These are phyloP conservation scores for Kazachstania martiniae DNA, from an alignment of 805 yeast species.

Conservation along the genomic window DNA sequence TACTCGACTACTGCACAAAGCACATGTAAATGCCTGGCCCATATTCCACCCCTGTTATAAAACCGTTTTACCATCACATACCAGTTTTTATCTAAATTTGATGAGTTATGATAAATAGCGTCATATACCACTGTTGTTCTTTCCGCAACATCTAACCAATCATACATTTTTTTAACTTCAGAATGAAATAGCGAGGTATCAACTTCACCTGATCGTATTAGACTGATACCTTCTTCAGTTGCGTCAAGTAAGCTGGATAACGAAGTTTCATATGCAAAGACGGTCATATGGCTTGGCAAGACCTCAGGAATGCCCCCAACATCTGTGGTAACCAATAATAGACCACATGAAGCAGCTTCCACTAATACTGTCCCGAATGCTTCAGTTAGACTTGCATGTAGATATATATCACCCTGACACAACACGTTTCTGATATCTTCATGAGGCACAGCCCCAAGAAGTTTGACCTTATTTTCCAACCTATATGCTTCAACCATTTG, in stretches of 20 bases:
- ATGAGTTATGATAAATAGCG: conserved; percentile 29
- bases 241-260: conserved; percentile 72
- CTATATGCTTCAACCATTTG: conserved; percentile 87
- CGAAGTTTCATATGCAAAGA: conserved; percentile 71
- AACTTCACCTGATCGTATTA: conserved; percentile 44
- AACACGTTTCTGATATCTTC: conserved; percentile 88
- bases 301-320: conserved; percentile 99
- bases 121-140: conserved; percentile 79
- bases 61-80: conserved; percentile 50
- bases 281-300: conserved; percentile 84
- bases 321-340: conserved; percentile 84
- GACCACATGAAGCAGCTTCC: conserved; percentile 95
- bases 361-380: conserved; percentile 96
- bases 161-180: conserved; percentile 72
- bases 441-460: conserved; percentile 81
- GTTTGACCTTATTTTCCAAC: conserved; percentile 75
- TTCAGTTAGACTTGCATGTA: conserved; percentile 90
- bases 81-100: conserved; percentile 40
- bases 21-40: conserved; percentile 80
- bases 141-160: conserved; percentile 81
- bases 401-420: conserved; percentile 86
- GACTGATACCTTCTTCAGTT: conserved; percentile 55
- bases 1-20: conserved; percentile 75
- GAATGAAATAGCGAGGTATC: conserved; percentile 72
- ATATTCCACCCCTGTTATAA: conserved; percentile 47